Evolutionary conservation across 495 filamentous ascomycete species (phyloP).

Genomic region (Hypoxylon lienhwacheense): DNA sequence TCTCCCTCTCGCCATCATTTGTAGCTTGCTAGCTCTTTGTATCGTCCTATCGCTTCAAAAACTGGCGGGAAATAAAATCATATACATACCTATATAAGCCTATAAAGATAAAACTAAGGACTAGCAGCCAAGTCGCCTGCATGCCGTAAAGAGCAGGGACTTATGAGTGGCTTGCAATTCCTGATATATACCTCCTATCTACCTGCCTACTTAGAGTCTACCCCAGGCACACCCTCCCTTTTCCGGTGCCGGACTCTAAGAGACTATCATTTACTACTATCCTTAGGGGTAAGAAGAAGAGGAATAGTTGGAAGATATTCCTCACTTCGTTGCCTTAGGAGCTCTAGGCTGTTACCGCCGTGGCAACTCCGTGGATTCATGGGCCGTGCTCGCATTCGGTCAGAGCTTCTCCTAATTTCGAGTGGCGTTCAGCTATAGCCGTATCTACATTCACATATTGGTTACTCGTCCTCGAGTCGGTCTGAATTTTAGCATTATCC

Average conservation of each 20-base stretch:
- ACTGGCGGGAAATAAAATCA: conserved; percentile 21
- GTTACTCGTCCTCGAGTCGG: conserved; percentile 10
- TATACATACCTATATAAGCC: too few relatives aligned
- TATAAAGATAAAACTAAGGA: too few relatives aligned
- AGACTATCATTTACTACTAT: conserved; percentile 10
- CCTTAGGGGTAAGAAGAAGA: conserved; percentile 15
- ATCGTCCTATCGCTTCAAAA: conserved; percentile 5
- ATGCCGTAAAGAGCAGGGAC: conserved; percentile 22
- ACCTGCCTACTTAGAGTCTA: conserved; percentile 22
- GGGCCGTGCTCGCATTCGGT: conserved; percentile 28
- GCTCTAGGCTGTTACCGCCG: conserved; percentile 6
- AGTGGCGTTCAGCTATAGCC: conserved; percentile 35
- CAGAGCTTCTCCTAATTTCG: conserved; percentile 23
- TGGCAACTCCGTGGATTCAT: conserved; percentile 19
- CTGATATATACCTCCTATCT: too few relatives aligned
- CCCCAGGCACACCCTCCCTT: conserved; percentile 21
- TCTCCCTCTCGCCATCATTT: conserved; percentile 25
- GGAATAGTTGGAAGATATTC: conserved; percentile 6
- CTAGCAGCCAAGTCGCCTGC: conserved; percentile 27
- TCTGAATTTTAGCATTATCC: conserved; percentile 9
- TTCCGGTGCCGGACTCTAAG: conserved; percentile 12
- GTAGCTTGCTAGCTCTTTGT: conserved; percentile 15
- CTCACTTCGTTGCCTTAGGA: conserved; percentile 6
- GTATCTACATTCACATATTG: conserved; percentile 20
- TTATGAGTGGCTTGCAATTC: conserved; percentile 24